phyloP scores from a whole-genome alignment of 2,329 filamentous ascomycete genomes.

The Tetracladium maxilliforme region DNA sequence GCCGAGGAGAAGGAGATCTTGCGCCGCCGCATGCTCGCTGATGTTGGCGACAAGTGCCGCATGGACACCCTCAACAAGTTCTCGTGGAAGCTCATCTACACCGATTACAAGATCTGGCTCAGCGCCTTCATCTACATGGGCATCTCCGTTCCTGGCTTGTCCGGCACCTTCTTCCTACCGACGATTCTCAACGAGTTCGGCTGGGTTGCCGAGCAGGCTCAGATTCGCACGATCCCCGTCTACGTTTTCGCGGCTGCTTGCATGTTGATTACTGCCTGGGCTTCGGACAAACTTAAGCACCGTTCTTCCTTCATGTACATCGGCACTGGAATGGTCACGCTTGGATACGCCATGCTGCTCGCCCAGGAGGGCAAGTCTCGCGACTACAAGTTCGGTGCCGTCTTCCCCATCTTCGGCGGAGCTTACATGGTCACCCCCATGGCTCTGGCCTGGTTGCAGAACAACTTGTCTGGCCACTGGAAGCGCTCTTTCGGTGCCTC shows the following conservation, averaged over 20 bases:
- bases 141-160: constrained; percentile 15
- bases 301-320: constrained; percentile 18
- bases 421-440: constrained; percentile 18
- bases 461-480: constrained; percentile 35
- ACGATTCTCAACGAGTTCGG: constrained; percentile 24
- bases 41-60: constrained; percentile 11
- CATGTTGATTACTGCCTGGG: constrained; percentile 15
- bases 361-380: constrained; percentile 10
- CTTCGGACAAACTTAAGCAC: constrained; percentile 17
- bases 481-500: constrained; percentile 33
- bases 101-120: constrained; percentile 24
- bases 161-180: constrained; percentile 22
- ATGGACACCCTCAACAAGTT: constrained; percentile 16
- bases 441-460: constrained; percentile 30
- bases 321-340: constrained; percentile 12
- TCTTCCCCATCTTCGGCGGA: constrained; percentile 19
- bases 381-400: constrained; percentile 18
- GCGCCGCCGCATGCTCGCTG: constrained; percentile 13
- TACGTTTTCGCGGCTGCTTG: constrained; percentile 17
- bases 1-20: constrained; percentile 21
- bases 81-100: constrained; percentile 14
- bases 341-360: constrained; percentile 19
- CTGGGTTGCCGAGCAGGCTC: constrained; percentile 18
- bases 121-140: constrained; percentile 20
- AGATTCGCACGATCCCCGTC: constrained; percentile 21